These are phyloP conservation scores for Castanea mollissima DNA, from an alignment of 306 rosid genomes.

Conservation along the genomic window DNA sequence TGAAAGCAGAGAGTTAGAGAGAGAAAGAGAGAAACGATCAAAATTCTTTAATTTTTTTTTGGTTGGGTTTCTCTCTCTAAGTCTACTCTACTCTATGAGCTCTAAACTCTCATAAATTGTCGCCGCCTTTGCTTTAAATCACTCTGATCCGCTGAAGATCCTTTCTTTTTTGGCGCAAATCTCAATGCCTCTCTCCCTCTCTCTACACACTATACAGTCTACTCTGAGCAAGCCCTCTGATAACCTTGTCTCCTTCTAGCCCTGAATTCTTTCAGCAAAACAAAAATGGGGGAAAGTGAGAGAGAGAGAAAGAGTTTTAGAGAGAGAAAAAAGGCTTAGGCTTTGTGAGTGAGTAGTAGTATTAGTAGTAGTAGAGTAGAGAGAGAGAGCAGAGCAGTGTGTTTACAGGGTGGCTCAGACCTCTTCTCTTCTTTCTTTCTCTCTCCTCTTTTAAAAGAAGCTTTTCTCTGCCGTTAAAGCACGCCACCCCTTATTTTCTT, in stretches of 20 bases:
- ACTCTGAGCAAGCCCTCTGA: constrained; percentile 30
- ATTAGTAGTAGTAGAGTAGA: background rate
- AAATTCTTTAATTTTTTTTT: too few species aligned
- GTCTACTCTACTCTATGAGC: too few species aligned
- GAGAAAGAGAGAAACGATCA: background rate
- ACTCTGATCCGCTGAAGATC: constrained; percentile 57
- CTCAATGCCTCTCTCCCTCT: constrained; percentile 38
- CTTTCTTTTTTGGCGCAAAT: constrained; percentile 48
- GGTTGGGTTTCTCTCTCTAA: background rate
- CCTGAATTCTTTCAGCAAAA: constrained; percentile 19
- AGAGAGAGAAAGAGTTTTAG: background rate
- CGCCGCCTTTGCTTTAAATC: constrained; percentile 80
- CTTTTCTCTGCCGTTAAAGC: constrained; percentile 49
- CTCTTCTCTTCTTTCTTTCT: background rate
- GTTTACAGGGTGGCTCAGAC: constrained; percentile 50
- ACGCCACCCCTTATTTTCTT: constrained; percentile 38
- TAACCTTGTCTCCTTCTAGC: constrained; percentile 33
- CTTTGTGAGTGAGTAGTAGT: background rate
- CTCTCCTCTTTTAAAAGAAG: constrained; percentile 4
- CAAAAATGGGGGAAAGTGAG: too few species aligned
- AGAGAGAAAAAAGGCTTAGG: constrained; percentile 17
- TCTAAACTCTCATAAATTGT: constrained; percentile 34
- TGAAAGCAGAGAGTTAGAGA: background rate
- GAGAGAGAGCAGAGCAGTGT: constrained; percentile 52
- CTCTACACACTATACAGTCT: background rate